These are phyloP conservation scores for Aspergillus jensenii DNA, from an alignment of 2,329 filamentous ascomycete genomes.

Conservation along the genomic window DNA sequence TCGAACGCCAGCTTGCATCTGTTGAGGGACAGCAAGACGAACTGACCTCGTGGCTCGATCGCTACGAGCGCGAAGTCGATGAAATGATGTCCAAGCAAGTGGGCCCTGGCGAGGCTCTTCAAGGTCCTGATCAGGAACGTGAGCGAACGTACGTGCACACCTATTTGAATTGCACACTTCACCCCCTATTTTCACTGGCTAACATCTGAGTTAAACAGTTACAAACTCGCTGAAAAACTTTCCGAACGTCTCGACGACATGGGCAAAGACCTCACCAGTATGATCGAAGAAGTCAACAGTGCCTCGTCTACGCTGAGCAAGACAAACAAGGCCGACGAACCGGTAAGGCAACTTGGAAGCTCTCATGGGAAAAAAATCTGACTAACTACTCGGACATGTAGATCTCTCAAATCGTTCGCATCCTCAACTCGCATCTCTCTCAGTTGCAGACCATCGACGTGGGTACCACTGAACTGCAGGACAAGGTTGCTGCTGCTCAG, in stretches of 20 bases:
- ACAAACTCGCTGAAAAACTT: conserved; percentile 92
- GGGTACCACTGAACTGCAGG: conserved; percentile 75
- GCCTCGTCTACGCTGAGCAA: conserved; percentile 88
- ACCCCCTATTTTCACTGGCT: not conserved
- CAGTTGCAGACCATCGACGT: conserved; percentile 93
- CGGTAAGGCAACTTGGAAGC: conserved; percentile 58
- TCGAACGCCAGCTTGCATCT: conserved; percentile 83
- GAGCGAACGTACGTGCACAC: conserved; percentile 71
- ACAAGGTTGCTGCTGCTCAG: conserved; percentile 79
- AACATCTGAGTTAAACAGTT: conserved; percentile 39
- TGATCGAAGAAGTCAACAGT: conserved; percentile 97
- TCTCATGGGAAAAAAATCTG: not conserved
- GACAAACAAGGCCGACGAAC: conserved; percentile 82
- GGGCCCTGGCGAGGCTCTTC: conserved; percentile 71
- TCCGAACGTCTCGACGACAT: conserved; percentile 90
- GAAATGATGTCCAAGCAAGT: conserved; percentile 79
- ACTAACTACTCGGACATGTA: conserved; percentile 37
- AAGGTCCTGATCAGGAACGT: conserved; percentile 90
- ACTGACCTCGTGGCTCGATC: conserved; percentile 80
- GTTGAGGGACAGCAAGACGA: conserved; percentile 95
- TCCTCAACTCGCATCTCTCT: conserved; percentile 87
- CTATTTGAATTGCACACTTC: not conserved
- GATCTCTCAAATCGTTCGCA: conserved; percentile 91
- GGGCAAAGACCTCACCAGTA: conserved; percentile 86
- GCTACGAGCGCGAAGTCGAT: conserved; percentile 89